phyloP scores from a whole-genome alignment of 805 yeast genomes.

The Myxozyma melibiosi region DNA sequence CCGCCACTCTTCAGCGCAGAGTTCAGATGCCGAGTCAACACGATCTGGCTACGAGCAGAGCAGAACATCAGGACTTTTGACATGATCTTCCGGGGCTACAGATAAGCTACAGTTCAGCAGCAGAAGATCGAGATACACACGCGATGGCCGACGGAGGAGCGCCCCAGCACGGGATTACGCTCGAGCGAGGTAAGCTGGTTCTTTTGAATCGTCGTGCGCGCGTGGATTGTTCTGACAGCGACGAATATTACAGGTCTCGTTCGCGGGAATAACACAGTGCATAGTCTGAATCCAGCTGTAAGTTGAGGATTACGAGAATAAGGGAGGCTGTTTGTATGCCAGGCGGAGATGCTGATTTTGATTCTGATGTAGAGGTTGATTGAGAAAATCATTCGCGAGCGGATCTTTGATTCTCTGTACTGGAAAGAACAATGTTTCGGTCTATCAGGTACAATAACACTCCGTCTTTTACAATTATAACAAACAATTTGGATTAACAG shows the following conservation, averaged over 20 bases:
- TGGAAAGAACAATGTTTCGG: constrained; percentile 61
- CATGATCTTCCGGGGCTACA: not conserved
- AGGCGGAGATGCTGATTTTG: not conserved
- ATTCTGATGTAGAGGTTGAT: constrained; percentile 40
- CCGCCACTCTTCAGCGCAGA: not conserved
- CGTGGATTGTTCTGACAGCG: not conserved
- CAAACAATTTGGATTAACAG: not conserved
- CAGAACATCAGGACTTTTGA: too few species aligned
- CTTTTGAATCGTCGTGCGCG: not conserved
- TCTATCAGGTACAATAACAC: constrained; percentile 42
- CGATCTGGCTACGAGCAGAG: too few species aligned
- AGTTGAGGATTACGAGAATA: too few species aligned
- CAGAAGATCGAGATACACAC: not conserved
- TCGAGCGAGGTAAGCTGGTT: constrained; percentile 25
- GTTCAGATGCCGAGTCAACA: too few species aligned
- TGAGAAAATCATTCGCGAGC: constrained; percentile 61
- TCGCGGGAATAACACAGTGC: constrained; percentile 21
- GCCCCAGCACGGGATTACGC: constrained; percentile 24
- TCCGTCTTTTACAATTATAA: not conserved
- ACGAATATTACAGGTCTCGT: constrained; percentile 21
- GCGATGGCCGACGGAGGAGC: constrained; percentile 15
- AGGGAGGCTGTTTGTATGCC: too few species aligned
- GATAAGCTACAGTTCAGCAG: not conserved
- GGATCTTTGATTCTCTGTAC: constrained; percentile 57
- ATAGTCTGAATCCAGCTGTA: constrained; percentile 30